These are phyloP conservation scores for Pneumocystis oryctolagi DNA, from an alignment of 1,139 yeast genomes.

Conservation along the genomic window DNA sequence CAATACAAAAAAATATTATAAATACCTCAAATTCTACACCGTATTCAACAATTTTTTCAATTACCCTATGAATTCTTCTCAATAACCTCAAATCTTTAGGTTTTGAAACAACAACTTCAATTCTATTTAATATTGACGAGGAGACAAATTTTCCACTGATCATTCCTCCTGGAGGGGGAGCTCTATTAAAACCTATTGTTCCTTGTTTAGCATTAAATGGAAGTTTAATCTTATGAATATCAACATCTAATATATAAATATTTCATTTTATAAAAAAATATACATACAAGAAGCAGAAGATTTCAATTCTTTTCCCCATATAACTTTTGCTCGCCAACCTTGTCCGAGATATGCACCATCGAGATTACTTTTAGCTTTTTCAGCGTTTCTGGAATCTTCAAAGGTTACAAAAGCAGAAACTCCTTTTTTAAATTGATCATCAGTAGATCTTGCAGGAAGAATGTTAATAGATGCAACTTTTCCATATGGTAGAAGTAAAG, in stretches of 20 bases:
- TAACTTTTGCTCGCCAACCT: background rate
- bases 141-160: background rate
- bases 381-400: background rate
- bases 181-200: background rate
- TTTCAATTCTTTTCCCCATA: slow-evolving; percentile 1
- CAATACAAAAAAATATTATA: background rate
- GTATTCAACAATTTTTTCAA: background rate
- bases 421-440: slow-evolving; percentile 2
- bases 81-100: slow-evolving; percentile 1
- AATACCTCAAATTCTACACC: slow-evolving; percentile 2
- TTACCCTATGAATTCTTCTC: slow-evolving; percentile 1
- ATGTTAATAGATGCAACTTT: slow-evolving; percentile 1
- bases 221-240: background rate
- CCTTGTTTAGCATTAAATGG: slow-evolving; percentile 2
- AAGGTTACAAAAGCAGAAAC: slow-evolving; percentile 1
- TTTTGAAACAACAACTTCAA: background rate
- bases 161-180: background rate
- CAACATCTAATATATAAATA: background rate
- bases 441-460: slow-evolving; percentile 1
- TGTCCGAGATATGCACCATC: slow-evolving; percentile 1
- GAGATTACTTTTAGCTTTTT: background rate
- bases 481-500: background rate
- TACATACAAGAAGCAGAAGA: background rate
- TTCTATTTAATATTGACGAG: background rate
- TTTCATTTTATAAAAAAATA: background rate